A percentile compares a stretch with the other conserved stretches of the same genome.
phyloP scores from a whole-genome alignment of 2,329 filamentous ascomycete species.

The Coleophoma cylindrospora region DNA sequence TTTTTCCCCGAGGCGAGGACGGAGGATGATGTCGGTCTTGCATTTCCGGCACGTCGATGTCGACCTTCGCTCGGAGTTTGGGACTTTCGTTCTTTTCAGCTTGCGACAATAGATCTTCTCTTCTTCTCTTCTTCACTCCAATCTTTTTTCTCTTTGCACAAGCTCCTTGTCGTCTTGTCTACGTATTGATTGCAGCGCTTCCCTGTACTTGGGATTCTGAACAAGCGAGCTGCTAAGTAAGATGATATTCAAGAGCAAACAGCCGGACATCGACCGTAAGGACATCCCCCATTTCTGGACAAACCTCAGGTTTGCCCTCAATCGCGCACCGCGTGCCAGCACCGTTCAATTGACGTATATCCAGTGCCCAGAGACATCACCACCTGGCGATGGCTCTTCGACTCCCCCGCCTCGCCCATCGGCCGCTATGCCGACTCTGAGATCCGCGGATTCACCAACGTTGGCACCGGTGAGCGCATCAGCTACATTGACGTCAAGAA shows the following conservation, averaged over 20 bases:
- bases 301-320: neutral
- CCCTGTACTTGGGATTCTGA: no score
- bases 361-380: slow-evolving; percentile 48
- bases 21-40: no score
- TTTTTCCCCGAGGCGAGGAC: no score
- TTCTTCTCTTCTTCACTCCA: no score
- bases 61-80: no score
- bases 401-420: slow-evolving; percentile 44
- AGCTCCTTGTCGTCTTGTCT: neutral
- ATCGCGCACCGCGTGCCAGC: neutral
- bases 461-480: slow-evolving; percentile 51
- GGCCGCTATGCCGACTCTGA: slow-evolving; percentile 18
- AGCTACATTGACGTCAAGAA: slow-evolving; percentile 53
- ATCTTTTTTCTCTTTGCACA: no score
- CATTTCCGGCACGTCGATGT: no score
- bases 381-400: slow-evolving; percentile 59
- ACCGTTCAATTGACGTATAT: neutral
- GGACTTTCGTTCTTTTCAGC: no score
- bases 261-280: slow-evolving; percentile 19
- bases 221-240: neutral
- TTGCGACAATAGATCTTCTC: no score
- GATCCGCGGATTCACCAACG: slow-evolving; percentile 44
- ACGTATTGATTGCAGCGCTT: neutral
- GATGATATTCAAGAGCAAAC: slow-evolving; percentile 20
- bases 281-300: neutral